Base-by-base conservation (phyloP, 2,329 filamentous ascomycete species). In the Colletotrichum kahawae region DNA sequence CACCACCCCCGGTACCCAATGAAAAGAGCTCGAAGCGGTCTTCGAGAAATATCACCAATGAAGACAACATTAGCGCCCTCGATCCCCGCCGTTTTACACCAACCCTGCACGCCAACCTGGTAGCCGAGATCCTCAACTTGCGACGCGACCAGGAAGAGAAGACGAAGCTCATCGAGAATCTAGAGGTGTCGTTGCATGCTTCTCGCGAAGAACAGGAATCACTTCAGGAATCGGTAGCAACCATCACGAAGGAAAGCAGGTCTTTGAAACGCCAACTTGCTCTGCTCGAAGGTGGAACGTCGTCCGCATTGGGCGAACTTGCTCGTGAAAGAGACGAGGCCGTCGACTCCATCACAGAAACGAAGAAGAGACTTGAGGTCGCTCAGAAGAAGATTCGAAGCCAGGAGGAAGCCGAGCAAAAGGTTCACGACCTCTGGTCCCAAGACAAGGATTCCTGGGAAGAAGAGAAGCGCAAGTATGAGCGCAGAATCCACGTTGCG, bases 51-150 rank as follows among this genome's bases (percentile, higher is more conserved):
- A 84, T 91, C 29, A 85, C 87, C 27, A 90, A 86, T 70, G 92
- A 96, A 78, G 94, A 96, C 77, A 91, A 87, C 59, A 92, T 95
- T 73, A 90, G 91, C 78, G 92, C 95, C 27, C 88, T 98, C 34
- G 97, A 99, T 81, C 95, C 97, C 4, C 92, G 96, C 70, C 92
- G 97, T 48, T 98, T 99, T 81, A 99, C 97, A 1, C 97, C 97
- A 2, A 98, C 96, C 0, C 87, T 99, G 13, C 97, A 98, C 83
- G 97, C 97, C 10, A 98, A 95, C 65, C 87, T 99, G 8, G 96
- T 99, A 1, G 96, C 96, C 0, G 97, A 99, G 83, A 99, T 99
- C 77, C 87, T 99, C 51, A 92, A 93, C 3, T 86, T 99, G 65
- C 92, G 96, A 27, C 90, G 97, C 73, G 97, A 99, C 78, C 92